Percentiles rank a stretch among this genome's conserved stretches.
Conservation (phyloP, 2,329 filamentous ascomycete species). For the Verticillium nubilum region DNA sequence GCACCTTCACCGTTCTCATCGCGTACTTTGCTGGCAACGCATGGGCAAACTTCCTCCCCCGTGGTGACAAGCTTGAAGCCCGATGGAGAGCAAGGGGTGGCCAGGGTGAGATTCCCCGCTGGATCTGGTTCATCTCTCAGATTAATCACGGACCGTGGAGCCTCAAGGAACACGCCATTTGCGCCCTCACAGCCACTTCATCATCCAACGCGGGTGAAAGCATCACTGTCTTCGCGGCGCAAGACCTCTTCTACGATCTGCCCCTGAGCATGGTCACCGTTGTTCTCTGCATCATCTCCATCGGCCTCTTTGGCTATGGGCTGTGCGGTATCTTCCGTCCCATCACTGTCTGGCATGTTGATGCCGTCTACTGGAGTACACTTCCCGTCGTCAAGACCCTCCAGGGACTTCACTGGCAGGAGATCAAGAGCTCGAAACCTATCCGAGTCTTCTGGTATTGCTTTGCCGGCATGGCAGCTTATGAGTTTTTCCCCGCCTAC, state of each 20-base stretch:
- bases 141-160: conserved; percentile 47
- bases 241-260: conserved; percentile 46
- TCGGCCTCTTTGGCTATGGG: conserved; percentile 50
- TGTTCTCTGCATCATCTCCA: conserved; percentile 44
- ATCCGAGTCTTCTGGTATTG: conserved; percentile 47
- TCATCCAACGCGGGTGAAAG: conserved; percentile 42
- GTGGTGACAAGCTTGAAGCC: conserved; percentile 43
- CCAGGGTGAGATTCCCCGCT: conserved; percentile 32
- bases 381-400: conserved; percentile 48
- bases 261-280: conserved; percentile 39
- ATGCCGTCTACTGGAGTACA: conserved; percentile 51
- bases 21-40: conserved; percentile 48
- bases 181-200: conserved; percentile 47
- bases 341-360: conserved; percentile 48
- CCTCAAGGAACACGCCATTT: conserved; percentile 51
- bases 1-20: conserved; percentile 53
- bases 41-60: conserved; percentile 41
- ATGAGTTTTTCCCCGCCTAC: conserved; percentile 50
- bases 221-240: conserved; percentile 38
- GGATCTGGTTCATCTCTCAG: conserved; percentile 34
- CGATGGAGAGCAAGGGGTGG: conserved; percentile 37
- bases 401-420: conserved; percentile 49
- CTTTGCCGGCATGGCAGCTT: conserved; percentile 40
- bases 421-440: conserved; percentile 42
- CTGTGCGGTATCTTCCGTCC: conserved; percentile 47